These are phyloP conservation scores for Tuber microsphaerosporum DNA, from an alignment of 495 filamentous ascomycete genomes.

Conservation along the genomic window DNA sequence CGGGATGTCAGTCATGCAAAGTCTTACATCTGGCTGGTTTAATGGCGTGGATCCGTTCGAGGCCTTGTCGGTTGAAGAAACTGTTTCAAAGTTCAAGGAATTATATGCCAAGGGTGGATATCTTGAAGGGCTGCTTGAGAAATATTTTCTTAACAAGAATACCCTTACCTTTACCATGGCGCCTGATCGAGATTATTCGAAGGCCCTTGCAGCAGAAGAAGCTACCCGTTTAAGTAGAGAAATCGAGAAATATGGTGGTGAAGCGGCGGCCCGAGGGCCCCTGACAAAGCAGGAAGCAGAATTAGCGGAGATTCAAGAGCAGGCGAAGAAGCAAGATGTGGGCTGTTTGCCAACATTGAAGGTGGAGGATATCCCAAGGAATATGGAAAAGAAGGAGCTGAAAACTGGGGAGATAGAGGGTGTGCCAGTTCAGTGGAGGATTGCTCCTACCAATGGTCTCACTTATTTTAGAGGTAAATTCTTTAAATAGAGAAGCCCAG, in stretches of 20 bases:
- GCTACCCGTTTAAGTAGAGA: constrained; percentile 57
- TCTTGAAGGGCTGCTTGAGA: constrained; percentile 75
- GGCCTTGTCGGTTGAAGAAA: constrained; percentile 81
- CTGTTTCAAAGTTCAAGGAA: constrained; percentile 68
- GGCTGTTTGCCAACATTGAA: constrained; percentile 80
- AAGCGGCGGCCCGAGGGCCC: constrained; percentile 59
- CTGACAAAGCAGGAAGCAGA: constrained; percentile 71
- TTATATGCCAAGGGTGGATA: constrained; percentile 58
- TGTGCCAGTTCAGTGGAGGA: constrained; percentile 76
- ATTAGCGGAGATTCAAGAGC: constrained; percentile 71
- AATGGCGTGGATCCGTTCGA: constrained; percentile 89
- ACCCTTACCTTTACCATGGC: constrained; percentile 92
- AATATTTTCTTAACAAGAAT: constrained; percentile 80
- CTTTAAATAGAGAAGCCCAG: background rate
- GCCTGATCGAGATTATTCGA: constrained; percentile 64
- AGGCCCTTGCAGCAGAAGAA: constrained; percentile 73
- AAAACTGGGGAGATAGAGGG: constrained; percentile 60
- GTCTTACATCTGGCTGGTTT: constrained; percentile 85
- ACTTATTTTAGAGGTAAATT: constrained; percentile 77
- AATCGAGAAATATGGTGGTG: constrained; percentile 59
- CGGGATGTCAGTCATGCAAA: constrained; percentile 80
- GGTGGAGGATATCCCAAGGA: constrained; percentile 76
- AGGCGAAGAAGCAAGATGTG: constrained; percentile 71
- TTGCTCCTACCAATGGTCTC: constrained; percentile 86
- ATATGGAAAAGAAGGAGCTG: constrained; percentile 62